Evolutionary conservation across 1,139 yeast genomes (phyloP).

Genomic region (Arxiozyma telluris): DNA sequence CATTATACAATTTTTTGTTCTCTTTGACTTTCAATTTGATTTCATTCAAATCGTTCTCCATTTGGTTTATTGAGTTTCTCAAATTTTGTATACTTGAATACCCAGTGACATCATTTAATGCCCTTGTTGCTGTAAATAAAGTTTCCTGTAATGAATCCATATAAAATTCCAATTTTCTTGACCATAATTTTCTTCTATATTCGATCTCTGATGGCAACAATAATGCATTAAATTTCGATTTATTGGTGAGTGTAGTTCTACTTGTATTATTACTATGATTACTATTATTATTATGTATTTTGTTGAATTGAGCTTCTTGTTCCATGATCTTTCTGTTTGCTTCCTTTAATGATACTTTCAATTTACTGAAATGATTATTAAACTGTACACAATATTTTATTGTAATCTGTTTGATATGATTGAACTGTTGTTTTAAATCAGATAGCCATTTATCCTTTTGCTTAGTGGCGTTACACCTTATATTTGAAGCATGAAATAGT

Average conservation of each 20-base stretch:
- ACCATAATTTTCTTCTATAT: slow-evolving; percentile 36
- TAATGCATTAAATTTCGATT: slow-evolving; percentile 27
- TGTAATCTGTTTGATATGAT: not conserved
- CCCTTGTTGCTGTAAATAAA: slow-evolving; percentile 58
- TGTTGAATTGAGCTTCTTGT: slow-evolving; percentile 27
- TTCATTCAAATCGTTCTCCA: slow-evolving; percentile 42
- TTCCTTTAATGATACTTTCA: slow-evolving; percentile 30
- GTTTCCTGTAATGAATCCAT: slow-evolving; percentile 60
- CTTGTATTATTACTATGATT: slow-evolving; percentile 14
- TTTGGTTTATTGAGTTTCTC: slow-evolving; percentile 48
- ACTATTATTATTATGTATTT: slow-evolving; percentile 30
- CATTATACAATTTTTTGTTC: slow-evolving; percentile 47
- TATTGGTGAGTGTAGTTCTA: too few species aligned
- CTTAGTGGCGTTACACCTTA: not conserved
- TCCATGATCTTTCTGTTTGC: slow-evolving; percentile 31
- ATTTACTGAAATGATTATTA: slow-evolving; percentile 23
- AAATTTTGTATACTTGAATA: slow-evolving; percentile 72
- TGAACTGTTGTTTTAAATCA: not conserved
- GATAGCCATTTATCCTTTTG: not conserved
- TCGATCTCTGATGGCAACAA: slow-evolving; percentile 37
- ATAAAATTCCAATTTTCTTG: slow-evolving; percentile 45
- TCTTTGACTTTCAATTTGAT: slow-evolving; percentile 43
- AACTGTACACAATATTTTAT: slow-evolving; percentile 1
- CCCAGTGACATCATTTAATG: slow-evolving; percentile 87
- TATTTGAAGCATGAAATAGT: not conserved